These are phyloP conservation scores for Fraxinus baroniana DNA, from an alignment of 305 asterid genomes.

Conservation along the genomic window DNA sequence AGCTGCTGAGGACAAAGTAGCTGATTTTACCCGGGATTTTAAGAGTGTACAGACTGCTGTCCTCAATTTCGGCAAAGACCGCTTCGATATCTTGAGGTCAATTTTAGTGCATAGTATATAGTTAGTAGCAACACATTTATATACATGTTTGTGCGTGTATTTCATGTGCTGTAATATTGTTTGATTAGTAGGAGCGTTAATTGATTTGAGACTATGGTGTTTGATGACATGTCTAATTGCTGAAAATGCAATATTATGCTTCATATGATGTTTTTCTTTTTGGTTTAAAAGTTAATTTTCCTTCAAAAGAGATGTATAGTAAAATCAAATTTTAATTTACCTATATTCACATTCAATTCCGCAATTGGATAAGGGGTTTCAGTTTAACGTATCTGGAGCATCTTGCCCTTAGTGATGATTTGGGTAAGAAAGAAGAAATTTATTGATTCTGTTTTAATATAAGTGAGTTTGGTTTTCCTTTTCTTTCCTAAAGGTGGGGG, in stretches of 20 bases:
- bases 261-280: neutral
- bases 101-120: neutral
- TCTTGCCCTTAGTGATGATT: neutral
- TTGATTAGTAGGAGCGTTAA: slow-evolving; percentile 1
- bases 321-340: neutral
- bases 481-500: neutral
- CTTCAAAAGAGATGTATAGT: neutral
- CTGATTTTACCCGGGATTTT: slow-evolving; percentile 73
- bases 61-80: slow-evolving; percentile 80
- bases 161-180: slow-evolving; percentile 1
- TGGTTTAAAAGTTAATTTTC: neutral
- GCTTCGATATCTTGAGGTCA: slow-evolving; percentile 86
- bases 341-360: neutral
- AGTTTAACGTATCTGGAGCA: neutral
- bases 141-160: slow-evolving; percentile 13
- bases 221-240: slow-evolving; percentile 28
- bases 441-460: neutral
- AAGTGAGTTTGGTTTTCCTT: neutral
- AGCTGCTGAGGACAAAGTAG: slow-evolving; percentile 42
- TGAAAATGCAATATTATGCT: neutral
- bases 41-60: slow-evolving; percentile 72
- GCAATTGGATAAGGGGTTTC: neutral
- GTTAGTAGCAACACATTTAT: neutral
- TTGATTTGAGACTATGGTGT: slow-evolving; percentile 15
- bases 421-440: neutral